Conservation (phyloP, 2,329 filamentous ascomycete species). For the Magnaporthales sp. region DNA sequence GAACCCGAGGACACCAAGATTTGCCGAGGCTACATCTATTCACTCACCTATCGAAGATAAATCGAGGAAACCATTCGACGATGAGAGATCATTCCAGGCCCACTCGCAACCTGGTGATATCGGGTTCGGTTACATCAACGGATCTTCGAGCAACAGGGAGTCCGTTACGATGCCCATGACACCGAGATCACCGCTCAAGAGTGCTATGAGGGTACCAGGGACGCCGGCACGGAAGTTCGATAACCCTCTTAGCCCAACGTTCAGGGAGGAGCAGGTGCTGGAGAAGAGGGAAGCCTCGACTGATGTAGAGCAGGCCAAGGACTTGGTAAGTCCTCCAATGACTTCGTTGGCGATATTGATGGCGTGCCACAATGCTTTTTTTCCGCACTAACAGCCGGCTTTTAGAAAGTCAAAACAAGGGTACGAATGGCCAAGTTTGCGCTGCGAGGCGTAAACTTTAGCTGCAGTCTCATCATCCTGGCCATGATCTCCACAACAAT, state of each 20-base stretch:
- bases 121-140: constrained; percentile 83
- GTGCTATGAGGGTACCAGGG: constrained; percentile 79
- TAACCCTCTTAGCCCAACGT: constrained; percentile 85
- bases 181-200: constrained; percentile 76
- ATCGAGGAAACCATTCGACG: constrained; percentile 49
- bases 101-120: constrained; percentile 74
- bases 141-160: constrained; percentile 39
- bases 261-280: constrained; percentile 75
- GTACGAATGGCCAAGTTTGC: constrained; percentile 92
- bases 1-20: constrained; percentile 65
- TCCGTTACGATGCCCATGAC: constrained; percentile 55
- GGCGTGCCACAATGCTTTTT: background rate
- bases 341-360: background rate
- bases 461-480: constrained; percentile 90
- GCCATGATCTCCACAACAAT: constrained; percentile 85
- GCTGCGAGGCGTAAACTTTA: constrained; percentile 92
- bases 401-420: constrained; percentile 81
- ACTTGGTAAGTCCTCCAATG: constrained; percentile 56
- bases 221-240: constrained; percentile 63
- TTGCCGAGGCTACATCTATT: constrained; percentile 72
- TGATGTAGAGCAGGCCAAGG: constrained; percentile 78
- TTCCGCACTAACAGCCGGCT: background rate
- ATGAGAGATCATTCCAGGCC: constrained; percentile 45
- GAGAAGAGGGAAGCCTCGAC: constrained; percentile 77
- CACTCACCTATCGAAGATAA: constrained; percentile 63